phyloP scores from a whole-genome alignment of 1,284 basidiomycete species.

The Sanghuangporus weigelae region DNA sequence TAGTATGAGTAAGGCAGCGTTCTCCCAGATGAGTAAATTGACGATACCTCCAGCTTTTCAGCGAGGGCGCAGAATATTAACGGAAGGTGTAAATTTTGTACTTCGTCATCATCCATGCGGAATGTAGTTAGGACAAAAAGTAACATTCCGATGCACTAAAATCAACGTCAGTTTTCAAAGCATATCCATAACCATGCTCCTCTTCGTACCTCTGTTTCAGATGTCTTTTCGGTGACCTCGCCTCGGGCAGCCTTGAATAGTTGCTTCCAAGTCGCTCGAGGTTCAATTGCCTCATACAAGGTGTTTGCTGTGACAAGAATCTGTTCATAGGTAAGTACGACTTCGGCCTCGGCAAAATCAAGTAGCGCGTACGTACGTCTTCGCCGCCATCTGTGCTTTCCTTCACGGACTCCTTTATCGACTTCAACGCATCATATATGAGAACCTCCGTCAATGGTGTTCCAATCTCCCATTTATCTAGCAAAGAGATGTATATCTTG shows the following conservation, averaged over 20 bases:
- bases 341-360: conserved; percentile 6
- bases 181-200: neutral
- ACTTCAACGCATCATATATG: conserved; percentile 75
- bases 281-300: conserved; percentile 91
- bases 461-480: conserved; percentile 98
- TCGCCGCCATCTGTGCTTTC: conserved; percentile 46
- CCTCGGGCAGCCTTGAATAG: conserved; percentile 53
- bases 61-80: conserved; percentile 63
- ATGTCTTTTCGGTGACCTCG: conserved; percentile 43
- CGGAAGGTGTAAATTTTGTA: conserved; percentile 75
- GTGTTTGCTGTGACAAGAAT: conserved; percentile 82
- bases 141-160: conserved; percentile 56
- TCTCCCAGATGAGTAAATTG: conserved; percentile 1
- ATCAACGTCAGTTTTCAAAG: neutral
- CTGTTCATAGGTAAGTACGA: conserved; percentile 34
- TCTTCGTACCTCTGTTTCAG: conserved; percentile 39
- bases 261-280: conserved; percentile 81
- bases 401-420: conserved; percentile 57
- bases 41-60: conserved; percentile 53
- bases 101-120: conserved; percentile 76
- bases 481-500: conserved; percentile 90
- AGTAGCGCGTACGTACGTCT: conserved; percentile 45
- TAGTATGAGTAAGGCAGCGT: conserved; percentile 6
- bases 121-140: conserved; percentile 71
- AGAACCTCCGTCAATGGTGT: conserved; percentile 73